These are phyloP conservation scores for Paramyrothecium sp. DNA, from an alignment of 2,329 filamentous ascomycete species.

Conservation along the genomic window DNA sequence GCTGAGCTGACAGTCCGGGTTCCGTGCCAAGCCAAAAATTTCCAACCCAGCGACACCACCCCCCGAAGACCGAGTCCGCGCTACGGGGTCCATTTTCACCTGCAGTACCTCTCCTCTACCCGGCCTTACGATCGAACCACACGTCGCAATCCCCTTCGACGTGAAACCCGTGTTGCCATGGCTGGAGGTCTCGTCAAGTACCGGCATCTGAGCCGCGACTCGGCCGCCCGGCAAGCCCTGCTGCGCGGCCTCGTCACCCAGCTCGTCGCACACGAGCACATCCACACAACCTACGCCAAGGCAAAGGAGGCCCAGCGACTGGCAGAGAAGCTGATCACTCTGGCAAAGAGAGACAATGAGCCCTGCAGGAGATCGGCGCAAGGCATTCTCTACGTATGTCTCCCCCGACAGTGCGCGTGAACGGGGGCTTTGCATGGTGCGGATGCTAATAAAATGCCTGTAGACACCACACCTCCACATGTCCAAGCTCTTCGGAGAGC, in stretches of 20 bases:
- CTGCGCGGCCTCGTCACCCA: constrained; percentile 95
- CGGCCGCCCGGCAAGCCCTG: constrained; percentile 85
- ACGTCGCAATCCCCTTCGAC: neutral
- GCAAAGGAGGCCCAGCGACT: constrained; percentile 94
- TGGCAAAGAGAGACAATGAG: constrained; percentile 91
- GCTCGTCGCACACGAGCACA: constrained; percentile 88
- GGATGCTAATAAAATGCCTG: neutral
- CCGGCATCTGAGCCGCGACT: constrained; percentile 82
- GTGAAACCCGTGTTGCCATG: constrained; percentile 50
- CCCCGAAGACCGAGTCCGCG: constrained; percentile 10
- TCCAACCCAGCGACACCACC: constrained; percentile 23
- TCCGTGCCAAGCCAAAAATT: constrained; percentile 29
- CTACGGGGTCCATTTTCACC: constrained; percentile 3
- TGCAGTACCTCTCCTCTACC: neutral
- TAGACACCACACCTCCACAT: constrained; percentile 69
- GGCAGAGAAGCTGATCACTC: constrained; percentile 90
- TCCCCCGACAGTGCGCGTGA: neutral
- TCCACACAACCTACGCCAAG: constrained; percentile 93
- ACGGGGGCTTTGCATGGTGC: too few species aligned
- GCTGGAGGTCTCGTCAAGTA: constrained; percentile 85
- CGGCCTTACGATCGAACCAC: neutral
- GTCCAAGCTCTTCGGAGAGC: constrained; percentile 83
- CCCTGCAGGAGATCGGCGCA: constrained; percentile 73
- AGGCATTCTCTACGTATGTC: constrained; percentile 79
- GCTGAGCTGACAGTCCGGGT: constrained; percentile 24